A percentile compares a stretch with the other conserved stretches of the same genome.
Evolutionary conservation across 352 stramenopile genomes (phyloP).

Genomic region (Pelagophyceae sp.): DNA sequence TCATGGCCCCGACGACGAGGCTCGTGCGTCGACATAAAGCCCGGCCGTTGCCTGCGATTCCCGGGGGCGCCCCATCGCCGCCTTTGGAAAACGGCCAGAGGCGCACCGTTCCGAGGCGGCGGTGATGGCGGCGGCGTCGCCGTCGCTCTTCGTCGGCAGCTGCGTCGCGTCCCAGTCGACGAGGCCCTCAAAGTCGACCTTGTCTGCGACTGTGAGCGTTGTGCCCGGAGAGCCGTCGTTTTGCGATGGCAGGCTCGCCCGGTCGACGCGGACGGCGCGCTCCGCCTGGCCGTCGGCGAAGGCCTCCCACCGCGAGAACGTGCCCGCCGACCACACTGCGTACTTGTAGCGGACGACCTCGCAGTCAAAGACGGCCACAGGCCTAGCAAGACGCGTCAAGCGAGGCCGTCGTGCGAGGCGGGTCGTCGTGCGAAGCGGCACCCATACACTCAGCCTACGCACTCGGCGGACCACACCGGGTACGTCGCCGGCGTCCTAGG

Average conservation of each 20-base stretch:
- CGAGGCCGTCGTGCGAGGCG: neutral
- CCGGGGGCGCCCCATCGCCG: neutral
- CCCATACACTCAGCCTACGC: neutral
- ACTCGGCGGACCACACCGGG: neutral
- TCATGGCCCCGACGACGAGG: neutral
- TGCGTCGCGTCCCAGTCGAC: neutral
- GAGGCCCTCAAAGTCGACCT: neutral
- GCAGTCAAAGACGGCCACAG: neutral
- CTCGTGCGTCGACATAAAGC: neutral
- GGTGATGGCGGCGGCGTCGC: no score
- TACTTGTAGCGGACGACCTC: constrained; percentile 62
- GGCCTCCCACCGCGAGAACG: constrained; percentile 43
- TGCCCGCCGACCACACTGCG: constrained; percentile 61
- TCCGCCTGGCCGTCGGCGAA: constrained; percentile 7
- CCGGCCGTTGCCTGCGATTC: neutral
- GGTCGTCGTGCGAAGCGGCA: neutral
- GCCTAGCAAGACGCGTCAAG: no score
- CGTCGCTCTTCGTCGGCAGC: neutral
- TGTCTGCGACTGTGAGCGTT: constrained; percentile 14
- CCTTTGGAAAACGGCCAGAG: neutral
- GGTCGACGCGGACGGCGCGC: neutral
- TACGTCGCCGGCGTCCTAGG: neutral
- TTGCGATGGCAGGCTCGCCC: neutral
- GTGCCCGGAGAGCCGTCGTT: constrained; percentile 8
- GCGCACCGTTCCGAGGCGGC: no score